phyloP scores from a whole-genome alignment of 768 basidiomycete genomes.

The Antrodiella citrinella region DNA sequence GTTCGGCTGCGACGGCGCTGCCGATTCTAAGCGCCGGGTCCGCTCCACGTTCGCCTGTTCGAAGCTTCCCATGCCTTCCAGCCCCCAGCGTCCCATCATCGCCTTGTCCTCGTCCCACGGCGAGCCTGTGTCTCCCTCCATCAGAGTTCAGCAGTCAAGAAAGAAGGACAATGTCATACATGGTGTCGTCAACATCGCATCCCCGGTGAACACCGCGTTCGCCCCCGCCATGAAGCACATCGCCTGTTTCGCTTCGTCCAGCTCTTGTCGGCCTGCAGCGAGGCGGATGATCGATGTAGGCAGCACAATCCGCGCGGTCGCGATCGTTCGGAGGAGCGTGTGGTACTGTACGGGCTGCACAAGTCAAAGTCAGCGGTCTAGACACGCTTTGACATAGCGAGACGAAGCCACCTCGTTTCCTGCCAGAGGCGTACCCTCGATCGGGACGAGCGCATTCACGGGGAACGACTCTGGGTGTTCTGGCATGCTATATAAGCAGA shows the following conservation, averaged over 20 bases:
- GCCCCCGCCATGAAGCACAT: conserved; percentile 99
- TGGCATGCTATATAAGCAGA: conserved; percentile 72
- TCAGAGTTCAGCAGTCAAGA: conserved; percentile 2
- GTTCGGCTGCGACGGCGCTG: neutral
- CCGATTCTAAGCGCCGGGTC: conserved; percentile 22
- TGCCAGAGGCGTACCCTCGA: conserved; percentile 89
- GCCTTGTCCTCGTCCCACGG: conserved; percentile 98
- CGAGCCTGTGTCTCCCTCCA: conserved; percentile 42
- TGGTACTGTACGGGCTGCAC: conserved; percentile 71
- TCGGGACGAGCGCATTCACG: conserved; percentile 95
- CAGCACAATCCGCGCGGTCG: conserved; percentile 88
- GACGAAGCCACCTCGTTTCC: conserved; percentile 59
- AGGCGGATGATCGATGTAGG: conserved; percentile 92
- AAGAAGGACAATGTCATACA: conserved; percentile 41
- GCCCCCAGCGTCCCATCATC: conserved; percentile 91
- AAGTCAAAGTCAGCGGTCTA: neutral
- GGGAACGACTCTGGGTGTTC: conserved; percentile 99
- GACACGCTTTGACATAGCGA: conserved; percentile 11
- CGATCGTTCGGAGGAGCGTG: conserved; percentile 85
- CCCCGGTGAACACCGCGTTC: conserved; percentile 98
- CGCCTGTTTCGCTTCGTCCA: conserved; percentile 86
- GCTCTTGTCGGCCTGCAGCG: conserved; percentile 86
- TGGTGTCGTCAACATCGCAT: conserved; percentile 94
- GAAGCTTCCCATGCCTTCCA: conserved; percentile 88
- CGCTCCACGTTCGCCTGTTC: conserved; percentile 56